Base-by-base conservation (phyloP, 1,284 basidiomycete species). In the Clitocybe nebularis region DNA sequence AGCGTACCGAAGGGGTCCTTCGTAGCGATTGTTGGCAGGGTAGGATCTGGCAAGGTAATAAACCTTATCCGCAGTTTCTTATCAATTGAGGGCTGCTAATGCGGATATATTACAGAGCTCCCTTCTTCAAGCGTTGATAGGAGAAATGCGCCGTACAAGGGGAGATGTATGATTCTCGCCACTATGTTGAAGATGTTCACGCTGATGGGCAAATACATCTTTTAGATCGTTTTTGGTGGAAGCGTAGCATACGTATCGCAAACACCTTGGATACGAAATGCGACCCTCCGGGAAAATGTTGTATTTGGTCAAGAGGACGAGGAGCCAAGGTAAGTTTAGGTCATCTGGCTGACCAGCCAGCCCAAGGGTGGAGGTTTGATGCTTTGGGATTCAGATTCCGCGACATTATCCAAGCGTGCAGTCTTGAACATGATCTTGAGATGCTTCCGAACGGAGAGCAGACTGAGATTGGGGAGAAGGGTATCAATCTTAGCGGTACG, bases 401-500 rank as follows among this genome's bases (percentile, higher is more conserved):
- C 2, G 67, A 73, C 24, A 68, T 83, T 43, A 62, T 86, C 37
- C 53, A 71, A 14, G 77, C 85, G 0, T 89, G 83, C 56, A 72
- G 67, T 38, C 62, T 89, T 36, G 72, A 76, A 47, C 78, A 75
- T 39, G 86, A 89, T 57, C 63, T 89, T 5, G 70, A 74, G 26
- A 72, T 84, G 52, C 63, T 89, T 7, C 76, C 81, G 1, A 59
- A 83, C 38, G 80, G 81, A 1, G 81, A 84, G 48, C 56, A 71
- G 42, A 90, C 88, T 0, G 87, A 92, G 61, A 87, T 93, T 20
- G 90, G 90, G 22, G 90, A 93, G 61, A 81, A 84, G 52, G 89
- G 89, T 11, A 79, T 86, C 45, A 87, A 77, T 54, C 56, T 83
- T 38, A 81, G 74, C 47, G 73, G 77, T 67, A 50, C 19, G 62